Conservation (phyloP, 176 grass and related monocot genomes). For the Carex pumila region DNA sequence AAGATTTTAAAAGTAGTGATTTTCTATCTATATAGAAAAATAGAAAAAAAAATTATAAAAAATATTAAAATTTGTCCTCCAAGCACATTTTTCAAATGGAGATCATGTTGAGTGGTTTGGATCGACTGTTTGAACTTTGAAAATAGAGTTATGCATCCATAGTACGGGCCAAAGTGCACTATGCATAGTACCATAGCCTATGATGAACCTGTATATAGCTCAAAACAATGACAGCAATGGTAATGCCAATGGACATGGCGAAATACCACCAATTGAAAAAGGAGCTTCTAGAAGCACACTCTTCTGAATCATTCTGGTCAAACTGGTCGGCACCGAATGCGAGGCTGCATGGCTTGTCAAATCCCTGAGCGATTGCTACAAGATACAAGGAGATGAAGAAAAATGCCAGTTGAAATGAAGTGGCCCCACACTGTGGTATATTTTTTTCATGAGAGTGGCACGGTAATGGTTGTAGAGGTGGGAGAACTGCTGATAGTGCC, state of each 20-base stretch:
- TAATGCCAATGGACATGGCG: conserved; percentile 10
- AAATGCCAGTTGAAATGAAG: conserved; percentile 15
- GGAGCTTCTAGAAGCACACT: conserved; percentile 19
- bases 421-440: neutral
- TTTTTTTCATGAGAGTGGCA: neutral
- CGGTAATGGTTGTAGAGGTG: neutral
- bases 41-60: too few relatives aligned
- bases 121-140: too few relatives aligned
- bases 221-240: conserved; percentile 3
- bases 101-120: too few relatives aligned
- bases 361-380: conserved; percentile 11
- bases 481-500: conserved; percentile 27
- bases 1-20: too few relatives aligned
- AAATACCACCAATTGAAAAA: conserved; percentile 33
- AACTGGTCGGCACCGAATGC: conserved; percentile 33
- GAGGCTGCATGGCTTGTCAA: conserved; percentile 22
- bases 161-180: too few relatives aligned
- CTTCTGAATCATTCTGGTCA: neutral
- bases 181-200: too few relatives aligned
- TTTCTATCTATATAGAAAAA: too few relatives aligned
- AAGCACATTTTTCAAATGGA: too few relatives aligned
- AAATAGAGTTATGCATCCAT: too few relatives aligned
- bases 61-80: too few relatives aligned
- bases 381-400: conserved; percentile 28
- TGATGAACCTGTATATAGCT: conserved; percentile 7